Evolutionary conservation across 2,329 filamentous ascomycete species (phyloP).

Genomic region (Fusarium zealandicum): DNA sequence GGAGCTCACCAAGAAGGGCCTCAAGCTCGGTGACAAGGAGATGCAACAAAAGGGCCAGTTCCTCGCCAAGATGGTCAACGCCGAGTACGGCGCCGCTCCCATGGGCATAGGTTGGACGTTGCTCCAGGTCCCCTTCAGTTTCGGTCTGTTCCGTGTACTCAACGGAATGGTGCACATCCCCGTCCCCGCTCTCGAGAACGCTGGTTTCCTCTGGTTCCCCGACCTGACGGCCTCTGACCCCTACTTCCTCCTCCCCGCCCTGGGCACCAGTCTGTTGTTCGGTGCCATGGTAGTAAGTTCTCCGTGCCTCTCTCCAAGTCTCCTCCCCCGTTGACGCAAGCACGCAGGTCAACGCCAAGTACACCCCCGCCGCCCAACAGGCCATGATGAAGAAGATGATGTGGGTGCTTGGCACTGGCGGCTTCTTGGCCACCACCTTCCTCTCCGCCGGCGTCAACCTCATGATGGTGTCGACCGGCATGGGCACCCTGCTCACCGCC

Average conservation of each 20-base stretch:
- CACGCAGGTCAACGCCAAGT: conserved; percentile 47
- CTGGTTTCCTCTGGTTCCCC: conserved; percentile 78
- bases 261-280: conserved; percentile 64
- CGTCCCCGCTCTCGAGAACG: conserved; percentile 77
- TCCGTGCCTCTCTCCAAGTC: fast-evolving
- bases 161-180: conserved; percentile 78
- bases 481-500: conserved; percentile 48
- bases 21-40: conserved; percentile 53
- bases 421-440: conserved; percentile 55
- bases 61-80: conserved; percentile 47
- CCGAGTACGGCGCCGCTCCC: conserved; percentile 48
- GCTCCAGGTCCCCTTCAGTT: conserved; percentile 70
- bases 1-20: conserved; percentile 58
- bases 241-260: conserved; percentile 73
- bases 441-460: conserved; percentile 58
- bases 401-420: conserved; percentile 53
- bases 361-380: conserved; percentile 44
- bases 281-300: conserved; percentile 59
- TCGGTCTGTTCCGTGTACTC: conserved; percentile 80
- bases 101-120: conserved; percentile 49
- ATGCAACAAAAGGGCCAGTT: conserved; percentile 47
- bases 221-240: conserved; percentile 83
- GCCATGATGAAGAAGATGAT: conserved; percentile 53
- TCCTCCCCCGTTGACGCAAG: conserved; percentile 19
- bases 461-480: conserved; percentile 54